Percentiles rank a stretch among this genome's conserved stretches.
These are phyloP conservation scores for Suhomyces xylopsoci DNA, from an alignment of 805 yeast species.

Conservation along the genomic window DNA sequence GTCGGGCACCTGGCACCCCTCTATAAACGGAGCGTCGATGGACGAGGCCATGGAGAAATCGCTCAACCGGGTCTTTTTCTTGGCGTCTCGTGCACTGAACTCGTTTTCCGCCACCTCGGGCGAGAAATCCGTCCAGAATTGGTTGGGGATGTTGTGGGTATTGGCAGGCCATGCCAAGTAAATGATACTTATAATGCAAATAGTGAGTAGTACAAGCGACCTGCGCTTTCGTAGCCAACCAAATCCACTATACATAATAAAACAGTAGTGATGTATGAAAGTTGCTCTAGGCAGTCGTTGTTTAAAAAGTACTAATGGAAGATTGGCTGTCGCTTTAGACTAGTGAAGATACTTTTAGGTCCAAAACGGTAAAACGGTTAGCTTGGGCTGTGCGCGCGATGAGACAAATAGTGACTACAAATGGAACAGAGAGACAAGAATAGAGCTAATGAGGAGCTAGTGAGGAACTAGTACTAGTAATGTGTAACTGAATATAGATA, in stretches of 20 bases:
- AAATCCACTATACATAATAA: not conserved
- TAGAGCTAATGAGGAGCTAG: too few species aligned
- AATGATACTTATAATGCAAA: not conserved
- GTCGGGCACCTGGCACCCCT: constrained; percentile 55
- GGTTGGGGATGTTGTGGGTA: not conserved
- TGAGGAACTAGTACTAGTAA: too few species aligned
- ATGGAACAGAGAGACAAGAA: too few species aligned
- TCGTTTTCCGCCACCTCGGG: not conserved
- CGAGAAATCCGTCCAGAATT: constrained; percentile 3
- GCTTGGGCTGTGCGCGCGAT: too few species aligned
- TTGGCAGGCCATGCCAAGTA: not conserved
- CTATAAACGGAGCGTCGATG: constrained; percentile 44
- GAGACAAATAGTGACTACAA: too few species aligned
- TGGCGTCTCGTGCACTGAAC: not conserved
- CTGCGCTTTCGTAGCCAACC: not conserved
- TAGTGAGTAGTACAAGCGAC: not conserved
- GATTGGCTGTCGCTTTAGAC: too few species aligned
- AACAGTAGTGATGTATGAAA: too few species aligned
- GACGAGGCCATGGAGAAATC: constrained; percentile 14
- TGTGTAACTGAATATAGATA: too few species aligned
- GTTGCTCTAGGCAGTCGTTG: too few species aligned
- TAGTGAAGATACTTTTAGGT: too few species aligned
- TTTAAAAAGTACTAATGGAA: too few species aligned
- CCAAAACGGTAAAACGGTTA: too few species aligned
- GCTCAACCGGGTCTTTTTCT: constrained; percentile 8